Evolutionary conservation across 2,329 filamentous ascomycete species (phyloP).

Genomic region (Aspergillus fructus): DNA sequence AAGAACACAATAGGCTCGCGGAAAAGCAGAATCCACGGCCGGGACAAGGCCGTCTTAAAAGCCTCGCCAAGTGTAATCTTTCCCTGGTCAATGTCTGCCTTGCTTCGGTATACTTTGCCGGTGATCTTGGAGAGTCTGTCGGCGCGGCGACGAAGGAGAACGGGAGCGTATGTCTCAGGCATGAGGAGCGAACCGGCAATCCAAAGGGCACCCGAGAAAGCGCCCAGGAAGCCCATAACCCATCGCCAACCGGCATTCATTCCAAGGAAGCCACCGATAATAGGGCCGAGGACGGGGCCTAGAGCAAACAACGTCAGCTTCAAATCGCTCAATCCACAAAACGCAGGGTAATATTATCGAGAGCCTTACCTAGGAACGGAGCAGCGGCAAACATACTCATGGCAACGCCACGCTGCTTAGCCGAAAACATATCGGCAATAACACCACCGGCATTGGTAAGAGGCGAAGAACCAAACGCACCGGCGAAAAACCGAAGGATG

Average conservation of each 20-base stretch:
- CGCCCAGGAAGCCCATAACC: conserved; percentile 63
- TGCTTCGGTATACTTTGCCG: conserved; percentile 50
- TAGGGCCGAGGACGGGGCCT: conserved; percentile 62
- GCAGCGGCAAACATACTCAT: conserved; percentile 65
- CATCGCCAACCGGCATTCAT: conserved; percentile 67
- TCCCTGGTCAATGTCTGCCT: conserved; percentile 42
- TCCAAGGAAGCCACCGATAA: conserved; percentile 66
- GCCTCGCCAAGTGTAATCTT: conserved; percentile 39
- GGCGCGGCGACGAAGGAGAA: conserved; percentile 53
- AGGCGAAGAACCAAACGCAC: conserved; percentile 61
- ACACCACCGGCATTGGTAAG: conserved; percentile 64
- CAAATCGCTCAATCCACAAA: not conserved
- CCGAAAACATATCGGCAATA: conserved; percentile 61
- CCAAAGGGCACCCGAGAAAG: conserved; percentile 63
- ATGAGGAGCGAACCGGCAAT: conserved; percentile 30
- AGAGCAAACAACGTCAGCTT: not conserved
- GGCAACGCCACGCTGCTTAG: conserved; percentile 56
- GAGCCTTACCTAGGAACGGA: conserved; percentile 57
- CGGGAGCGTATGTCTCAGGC: conserved; percentile 48
- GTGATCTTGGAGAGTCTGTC: conserved; percentile 49
- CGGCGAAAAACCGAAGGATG: conserved; percentile 67
- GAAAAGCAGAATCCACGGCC: conserved; percentile 51
- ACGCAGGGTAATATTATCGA: not conserved
- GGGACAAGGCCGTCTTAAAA: conserved; percentile 49
- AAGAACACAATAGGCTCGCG: conserved; percentile 53